A percentile compares a stretch with the other conserved stretches of the same genome.
Conservation (phyloP, 73 alveolate genomes). For the Urostyla sp. region DNA sequence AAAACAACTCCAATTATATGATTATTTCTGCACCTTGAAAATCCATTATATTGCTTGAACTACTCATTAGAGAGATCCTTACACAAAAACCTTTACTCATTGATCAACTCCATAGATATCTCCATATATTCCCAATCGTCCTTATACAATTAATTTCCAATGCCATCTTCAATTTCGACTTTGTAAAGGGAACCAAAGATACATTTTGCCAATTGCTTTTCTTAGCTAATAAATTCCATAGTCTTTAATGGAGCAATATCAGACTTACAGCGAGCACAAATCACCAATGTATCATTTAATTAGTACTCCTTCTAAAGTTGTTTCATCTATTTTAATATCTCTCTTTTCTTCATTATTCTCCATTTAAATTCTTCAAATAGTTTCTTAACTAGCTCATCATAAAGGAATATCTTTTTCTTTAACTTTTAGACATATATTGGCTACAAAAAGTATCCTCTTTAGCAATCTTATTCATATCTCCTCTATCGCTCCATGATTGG, state of each 20-base stretch:
- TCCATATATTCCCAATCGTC: slow-evolving; percentile 36
- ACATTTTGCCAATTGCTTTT: slow-evolving; percentile 38
- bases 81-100: not conserved
- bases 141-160: not conserved
- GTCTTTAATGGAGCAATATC: slow-evolving; percentile 35
- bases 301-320: slow-evolving; percentile 14
- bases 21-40: slow-evolving; percentile 9
- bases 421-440: slow-evolving; percentile 50
- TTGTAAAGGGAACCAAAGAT: slow-evolving; percentile 38
- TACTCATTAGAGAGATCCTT: not conserved
- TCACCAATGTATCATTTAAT: slow-evolving; percentile 16
- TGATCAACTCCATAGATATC: slow-evolving; percentile 4
- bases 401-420: slow-evolving; percentile 44
- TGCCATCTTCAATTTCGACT: slow-evolving; percentile 45
- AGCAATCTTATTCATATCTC: slow-evolving; percentile 18
- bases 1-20: slow-evolving; percentile 31
- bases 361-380: slow-evolving; percentile 37
- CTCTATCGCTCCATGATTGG: not conserved
- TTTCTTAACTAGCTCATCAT: slow-evolving; percentile 34
- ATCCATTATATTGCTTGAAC: not conserved
- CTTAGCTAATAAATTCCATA: slow-evolving; percentile 23
- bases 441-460: slow-evolving; percentile 47
- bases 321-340: slow-evolving; percentile 20
- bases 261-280: slow-evolving; percentile 31
- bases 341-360: slow-evolving; percentile 31